A percentile compares a stretch with the other conserved stretches of the same genome.
Conservation (phyloP, 352 stramenopile genomes). For the Globisporangium cederbergense region DNA sequence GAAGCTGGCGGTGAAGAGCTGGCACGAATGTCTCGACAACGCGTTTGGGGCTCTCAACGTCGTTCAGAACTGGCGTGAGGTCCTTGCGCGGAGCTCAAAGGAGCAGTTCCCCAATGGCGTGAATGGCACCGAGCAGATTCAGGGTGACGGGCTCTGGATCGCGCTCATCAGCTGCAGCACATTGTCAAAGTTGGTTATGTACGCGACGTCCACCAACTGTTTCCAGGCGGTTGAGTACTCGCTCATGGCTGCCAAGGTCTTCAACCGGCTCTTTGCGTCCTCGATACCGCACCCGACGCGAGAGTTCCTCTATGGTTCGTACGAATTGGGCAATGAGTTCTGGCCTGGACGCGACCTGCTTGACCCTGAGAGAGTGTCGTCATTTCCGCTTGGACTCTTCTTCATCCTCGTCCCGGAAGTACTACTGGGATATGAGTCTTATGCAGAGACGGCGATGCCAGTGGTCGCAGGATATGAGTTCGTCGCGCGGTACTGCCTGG, state of each 20-base stretch:
- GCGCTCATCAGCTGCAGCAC: conserved; percentile 46
- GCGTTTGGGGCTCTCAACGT: conserved; percentile 58
- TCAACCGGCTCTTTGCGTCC: conserved; percentile 54
- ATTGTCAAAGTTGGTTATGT: conserved; percentile 55
- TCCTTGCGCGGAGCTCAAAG: conserved; percentile 23
- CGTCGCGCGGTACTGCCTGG: conserved; percentile 34
- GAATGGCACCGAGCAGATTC: conserved; percentile 27
- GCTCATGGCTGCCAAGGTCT: conserved; percentile 56
- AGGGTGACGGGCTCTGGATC: conserved; percentile 56
- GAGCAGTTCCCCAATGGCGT: conserved; percentile 19
- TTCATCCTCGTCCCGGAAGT: conserved; percentile 43
- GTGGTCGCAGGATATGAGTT: conserved; percentile 57
- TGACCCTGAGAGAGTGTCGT: conserved; percentile 37
- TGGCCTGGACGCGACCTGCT: conserved; percentile 54
- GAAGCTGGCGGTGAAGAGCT: conserved; percentile 49
- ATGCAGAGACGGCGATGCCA: conserved; percentile 47
- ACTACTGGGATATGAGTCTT: conserved; percentile 52
- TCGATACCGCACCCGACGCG: conserved; percentile 58
- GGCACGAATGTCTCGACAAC: conserved; percentile 74
- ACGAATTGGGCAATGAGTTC: conserved; percentile 44
- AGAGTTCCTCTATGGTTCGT: conserved; percentile 57
- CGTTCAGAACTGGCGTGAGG: conserved; percentile 43
- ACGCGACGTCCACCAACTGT: conserved; percentile 29
- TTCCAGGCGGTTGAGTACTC: conserved; percentile 54
- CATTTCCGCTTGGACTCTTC: conserved; percentile 33